These are phyloP conservation scores for Hymenoscyphus fraxineus DNA, from an alignment of 2,329 filamentous ascomycete genomes.

Conservation along the genomic window DNA sequence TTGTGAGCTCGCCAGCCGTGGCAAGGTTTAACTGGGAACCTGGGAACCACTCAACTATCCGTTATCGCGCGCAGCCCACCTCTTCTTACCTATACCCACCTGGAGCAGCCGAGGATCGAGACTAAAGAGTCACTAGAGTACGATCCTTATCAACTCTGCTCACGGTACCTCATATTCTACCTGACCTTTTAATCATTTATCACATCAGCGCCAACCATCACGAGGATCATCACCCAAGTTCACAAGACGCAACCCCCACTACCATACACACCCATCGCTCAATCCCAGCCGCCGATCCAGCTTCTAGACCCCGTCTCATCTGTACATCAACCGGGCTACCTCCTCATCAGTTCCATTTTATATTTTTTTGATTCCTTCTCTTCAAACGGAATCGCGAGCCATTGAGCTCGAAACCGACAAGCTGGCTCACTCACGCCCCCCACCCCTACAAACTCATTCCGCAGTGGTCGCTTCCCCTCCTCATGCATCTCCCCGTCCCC, in stretches of 20 bases:
- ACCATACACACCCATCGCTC: neutral
- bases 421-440: slow-evolving; percentile 31
- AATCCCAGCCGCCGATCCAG: neutral
- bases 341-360: neutral
- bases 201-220: slow-evolving; percentile 11
- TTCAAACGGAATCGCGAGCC: slow-evolving; percentile 3
- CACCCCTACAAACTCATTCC: slow-evolving; percentile 23
- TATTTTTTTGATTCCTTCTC: neutral
- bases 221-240: slow-evolving; percentile 2
- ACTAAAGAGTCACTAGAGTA: neutral
- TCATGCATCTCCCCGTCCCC: slow-evolving; percentile 21
- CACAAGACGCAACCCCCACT: slow-evolving; percentile 4
- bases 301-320: neutral
- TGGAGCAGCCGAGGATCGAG: neutral
- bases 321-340: neutral
- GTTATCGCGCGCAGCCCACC: neutral
- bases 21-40: neutral
- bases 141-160: slow-evolving; percentile 1
- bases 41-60: neutral
- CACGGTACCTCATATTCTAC: neutral
- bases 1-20: slow-evolving; percentile 1
- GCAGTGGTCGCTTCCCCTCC: slow-evolving; percentile 21
- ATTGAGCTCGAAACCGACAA: slow-evolving; percentile 19
- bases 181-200: slow-evolving; percentile 6
- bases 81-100: neutral